Evolutionary conservation across 495 filamentous ascomycete genomes (phyloP).

Genomic region (Parachaetomium inaequale): DNA sequence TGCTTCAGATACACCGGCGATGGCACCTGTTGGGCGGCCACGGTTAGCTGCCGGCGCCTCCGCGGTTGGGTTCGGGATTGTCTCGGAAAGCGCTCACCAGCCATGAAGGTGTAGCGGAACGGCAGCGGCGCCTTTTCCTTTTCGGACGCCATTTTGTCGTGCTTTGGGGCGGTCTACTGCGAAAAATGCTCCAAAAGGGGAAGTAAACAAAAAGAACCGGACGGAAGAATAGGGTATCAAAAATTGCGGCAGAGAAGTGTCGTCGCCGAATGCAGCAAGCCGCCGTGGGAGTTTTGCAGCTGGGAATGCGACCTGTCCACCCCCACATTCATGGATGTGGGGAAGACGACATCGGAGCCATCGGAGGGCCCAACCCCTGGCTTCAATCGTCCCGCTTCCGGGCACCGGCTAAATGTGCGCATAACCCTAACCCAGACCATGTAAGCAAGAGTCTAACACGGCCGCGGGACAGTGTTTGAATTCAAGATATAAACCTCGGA

Average conservation of each 20-base stretch:
- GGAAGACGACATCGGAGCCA: constrained; percentile 25
- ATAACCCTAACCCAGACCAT: constrained; percentile 5
- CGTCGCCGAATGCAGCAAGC: constrained; percentile 12
- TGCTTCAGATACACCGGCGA: constrained; percentile 33
- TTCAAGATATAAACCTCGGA: too few relatives aligned
- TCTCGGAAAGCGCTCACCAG: constrained; percentile 23
- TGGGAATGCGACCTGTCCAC: background rate
- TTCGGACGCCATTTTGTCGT: constrained; percentile 30
- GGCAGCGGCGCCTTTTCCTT: constrained; percentile 35
- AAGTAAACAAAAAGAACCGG: constrained; percentile 4
- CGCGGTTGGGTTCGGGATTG: constrained; percentile 17
- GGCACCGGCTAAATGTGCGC: background rate
- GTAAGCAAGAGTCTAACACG: background rate
- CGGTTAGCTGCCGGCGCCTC: constrained; percentile 21
- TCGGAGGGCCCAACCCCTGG: constrained; percentile 16
- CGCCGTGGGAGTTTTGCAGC: constrained; percentile 7
- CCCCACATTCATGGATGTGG: constrained; percentile 16
- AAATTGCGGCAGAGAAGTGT: constrained; percentile 13
- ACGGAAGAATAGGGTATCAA: constrained; percentile 16
- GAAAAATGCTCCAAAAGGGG: background rate
- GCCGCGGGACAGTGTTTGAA: background rate
- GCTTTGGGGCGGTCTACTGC: background rate
- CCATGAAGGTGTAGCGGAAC: constrained; percentile 37
- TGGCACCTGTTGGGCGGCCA: constrained; percentile 22
- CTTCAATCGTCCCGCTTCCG: background rate